Percentiles rank a stretch among this genome's conserved stretches.
phyloP scores from a whole-genome alignment of 495 filamentous ascomycete species.

The Aspergillus funiculosus region DNA sequence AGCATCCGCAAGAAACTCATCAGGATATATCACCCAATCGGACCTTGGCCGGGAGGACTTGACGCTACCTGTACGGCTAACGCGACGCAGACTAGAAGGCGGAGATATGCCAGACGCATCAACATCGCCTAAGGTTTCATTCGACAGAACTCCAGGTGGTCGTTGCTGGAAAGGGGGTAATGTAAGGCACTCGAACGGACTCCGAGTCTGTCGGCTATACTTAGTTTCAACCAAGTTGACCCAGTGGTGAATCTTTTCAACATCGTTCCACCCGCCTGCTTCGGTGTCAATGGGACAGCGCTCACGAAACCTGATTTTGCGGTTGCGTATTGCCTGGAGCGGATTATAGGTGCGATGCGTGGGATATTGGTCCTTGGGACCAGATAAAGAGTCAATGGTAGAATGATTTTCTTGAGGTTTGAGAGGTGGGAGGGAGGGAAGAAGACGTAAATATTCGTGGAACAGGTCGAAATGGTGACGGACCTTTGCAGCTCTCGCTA shows the following conservation, averaged over 20 bases:
- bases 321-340: constrained; percentile 79
- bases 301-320: constrained; percentile 70
- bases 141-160: constrained; percentile 2
- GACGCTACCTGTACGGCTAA: constrained; percentile 32
- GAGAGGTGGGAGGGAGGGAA: constrained; percentile 69
- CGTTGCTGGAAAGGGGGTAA: constrained; percentile 52
- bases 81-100: constrained; percentile 30
- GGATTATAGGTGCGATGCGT: constrained; percentile 73
- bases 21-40: constrained; percentile 75
- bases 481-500: constrained; percentile 72
- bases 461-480: constrained; percentile 72
- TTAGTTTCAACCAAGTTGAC: constrained; percentile 59
- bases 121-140: constrained; percentile 19
- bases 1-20: constrained; percentile 76
- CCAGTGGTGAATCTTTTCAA: constrained; percentile 65
- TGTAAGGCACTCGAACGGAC: constrained; percentile 44
- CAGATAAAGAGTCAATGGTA: neutral
- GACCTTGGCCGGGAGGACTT: constrained; percentile 60
- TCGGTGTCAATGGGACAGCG: constrained; percentile 63
- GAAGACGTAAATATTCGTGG: constrained; percentile 69
- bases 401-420: constrained; percentile 9
- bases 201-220: constrained; percentile 32
- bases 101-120: constrained; percentile 29
- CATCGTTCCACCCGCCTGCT: constrained; percentile 69
- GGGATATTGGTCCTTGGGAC: constrained; percentile 8